Conservation (phyloP, 177 flowering plant genomes). For the Telopea speciosissima region DNA sequence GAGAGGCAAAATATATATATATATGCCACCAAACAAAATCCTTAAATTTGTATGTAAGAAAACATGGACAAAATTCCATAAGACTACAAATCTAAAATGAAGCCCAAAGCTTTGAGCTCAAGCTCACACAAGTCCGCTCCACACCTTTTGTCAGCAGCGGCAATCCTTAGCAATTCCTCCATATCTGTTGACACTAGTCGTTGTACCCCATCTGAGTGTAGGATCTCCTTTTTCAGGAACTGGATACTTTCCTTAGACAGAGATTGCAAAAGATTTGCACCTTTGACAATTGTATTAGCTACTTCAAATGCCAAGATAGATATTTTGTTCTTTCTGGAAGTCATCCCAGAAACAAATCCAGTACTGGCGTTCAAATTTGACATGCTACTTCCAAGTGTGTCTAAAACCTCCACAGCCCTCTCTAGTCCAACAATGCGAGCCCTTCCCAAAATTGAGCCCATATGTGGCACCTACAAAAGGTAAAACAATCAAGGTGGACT, state of each 20-base stretch:
- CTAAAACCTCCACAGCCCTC: constrained; percentile 67
- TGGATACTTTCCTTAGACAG: constrained; percentile 62
- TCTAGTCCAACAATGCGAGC: constrained; percentile 60
- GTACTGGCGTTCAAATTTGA: constrained; percentile 46
- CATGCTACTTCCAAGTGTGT: constrained; percentile 76
- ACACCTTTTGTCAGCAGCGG: constrained; percentile 89
- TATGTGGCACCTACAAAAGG: constrained; percentile 39
- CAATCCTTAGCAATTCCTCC: constrained; percentile 63
- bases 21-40: neutral
- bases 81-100: neutral
- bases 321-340: constrained; percentile 52
- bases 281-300: constrained; percentile 81
- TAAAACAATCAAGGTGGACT: neutral
- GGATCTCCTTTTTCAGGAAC: constrained; percentile 52
- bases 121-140: constrained; percentile 5
- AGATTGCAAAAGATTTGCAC: constrained; percentile 67
- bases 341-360: constrained; percentile 46
- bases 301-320: constrained; percentile 88
- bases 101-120: constrained; percentile 2
- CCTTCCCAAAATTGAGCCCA: constrained; percentile 51
- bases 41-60: neutral
- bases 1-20: neutral
- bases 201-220: constrained; percentile 67
- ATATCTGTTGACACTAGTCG: constrained; percentile 62
- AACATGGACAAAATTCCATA: neutral